A percentile compares a stretch with the other conserved stretches of the same genome.
phyloP scores from a whole-genome alignment of 352 stramenopile genomes.

The Pythium oligandrum region DNA sequence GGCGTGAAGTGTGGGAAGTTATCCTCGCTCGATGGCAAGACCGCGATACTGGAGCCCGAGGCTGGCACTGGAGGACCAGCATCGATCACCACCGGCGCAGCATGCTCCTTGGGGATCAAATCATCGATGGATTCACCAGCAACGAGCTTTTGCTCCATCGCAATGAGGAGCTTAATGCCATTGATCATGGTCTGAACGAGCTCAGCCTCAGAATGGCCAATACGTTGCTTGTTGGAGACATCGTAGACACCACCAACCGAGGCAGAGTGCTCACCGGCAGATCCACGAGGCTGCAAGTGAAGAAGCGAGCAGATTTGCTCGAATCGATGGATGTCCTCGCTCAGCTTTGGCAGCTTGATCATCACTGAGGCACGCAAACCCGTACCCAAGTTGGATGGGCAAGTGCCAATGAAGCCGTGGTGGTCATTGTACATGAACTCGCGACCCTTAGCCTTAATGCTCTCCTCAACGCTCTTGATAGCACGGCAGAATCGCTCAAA shows the following conservation, averaged over 20 bases:
- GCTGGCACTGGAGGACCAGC: conserved; percentile 33
- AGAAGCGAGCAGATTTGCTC: conserved; percentile 81
- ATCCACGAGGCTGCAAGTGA: conserved; percentile 74
- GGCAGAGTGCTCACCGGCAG: conserved; percentile 81
- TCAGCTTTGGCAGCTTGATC: conserved; percentile 88
- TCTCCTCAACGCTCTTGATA: conserved; percentile 73
- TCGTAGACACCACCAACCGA: conserved; percentile 85
- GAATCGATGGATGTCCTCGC: conserved; percentile 66
- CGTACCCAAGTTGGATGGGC: conserved; percentile 88
- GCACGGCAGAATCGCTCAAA: conserved; percentile 76
- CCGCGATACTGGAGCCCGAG: conserved; percentile 41
- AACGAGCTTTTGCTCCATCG: conserved; percentile 85
- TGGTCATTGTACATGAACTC: conserved; percentile 78
- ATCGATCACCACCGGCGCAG: conserved; percentile 53
- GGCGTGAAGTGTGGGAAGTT: conserved; percentile 76
- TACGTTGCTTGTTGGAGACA: conserved; percentile 84
- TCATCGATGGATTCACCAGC: conserved; percentile 62
- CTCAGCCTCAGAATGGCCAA: conserved; percentile 87
- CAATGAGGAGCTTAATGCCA: conserved; percentile 81
- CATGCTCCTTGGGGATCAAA: conserved; percentile 57
- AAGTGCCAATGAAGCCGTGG: conserved; percentile 84
- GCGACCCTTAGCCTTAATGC: conserved; percentile 57
- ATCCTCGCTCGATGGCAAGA: conserved; percentile 58
- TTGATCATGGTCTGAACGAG: conserved; percentile 88
- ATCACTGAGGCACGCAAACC: conserved; percentile 85